A percentile compares a stretch with the other conserved stretches of the same genome.
These are phyloP conservation scores for Fusarium sp. DNA, from an alignment of 2,329 filamentous ascomycete species.

Conservation along the genomic window DNA sequence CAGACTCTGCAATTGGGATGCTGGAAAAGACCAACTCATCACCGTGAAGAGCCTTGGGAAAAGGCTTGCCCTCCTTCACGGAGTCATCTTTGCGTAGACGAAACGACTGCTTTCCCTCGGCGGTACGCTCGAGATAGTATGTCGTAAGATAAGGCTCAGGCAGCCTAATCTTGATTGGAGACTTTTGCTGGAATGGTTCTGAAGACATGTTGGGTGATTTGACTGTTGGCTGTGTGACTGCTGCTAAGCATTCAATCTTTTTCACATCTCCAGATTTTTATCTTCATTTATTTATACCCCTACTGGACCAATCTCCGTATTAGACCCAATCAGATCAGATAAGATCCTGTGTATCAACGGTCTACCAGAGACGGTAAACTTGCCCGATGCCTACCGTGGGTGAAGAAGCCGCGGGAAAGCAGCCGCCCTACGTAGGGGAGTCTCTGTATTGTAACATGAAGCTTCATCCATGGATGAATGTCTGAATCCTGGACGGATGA, in stretches of 20 bases:
- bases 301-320: conserved; percentile 21
- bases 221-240: conserved; percentile 10
- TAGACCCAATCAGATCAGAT: conserved; percentile 35
- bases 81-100: conserved; percentile 37
- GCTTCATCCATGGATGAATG: conserved; percentile 9
- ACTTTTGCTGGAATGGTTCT: conserved; percentile 38
- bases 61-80: conserved; percentile 30
- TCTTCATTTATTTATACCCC: conserved; percentile 34
- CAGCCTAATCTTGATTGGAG: conserved; percentile 59
- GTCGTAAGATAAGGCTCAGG: conserved; percentile 42
- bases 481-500: neutral
- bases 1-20: conserved; percentile 35
- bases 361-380: neutral
- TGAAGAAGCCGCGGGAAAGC: neutral
- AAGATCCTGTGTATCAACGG: conserved; percentile 12
- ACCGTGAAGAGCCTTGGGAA: conserved; percentile 38
- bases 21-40: conserved; percentile 36
- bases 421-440: conserved; percentile 15
- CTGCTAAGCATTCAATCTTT: neutral
- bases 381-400: conserved; percentile 18
- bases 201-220: conserved; percentile 31
- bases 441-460: conserved; percentile 24
- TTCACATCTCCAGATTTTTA: conserved; percentile 37
- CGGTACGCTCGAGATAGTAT: conserved; percentile 38
- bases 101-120: conserved; percentile 34